Percentiles rank a stretch among this genome's conserved stretches.
phyloP scores from a whole-genome alignment of 78 protist species.

The Cavenderia fasciculata region DNA sequence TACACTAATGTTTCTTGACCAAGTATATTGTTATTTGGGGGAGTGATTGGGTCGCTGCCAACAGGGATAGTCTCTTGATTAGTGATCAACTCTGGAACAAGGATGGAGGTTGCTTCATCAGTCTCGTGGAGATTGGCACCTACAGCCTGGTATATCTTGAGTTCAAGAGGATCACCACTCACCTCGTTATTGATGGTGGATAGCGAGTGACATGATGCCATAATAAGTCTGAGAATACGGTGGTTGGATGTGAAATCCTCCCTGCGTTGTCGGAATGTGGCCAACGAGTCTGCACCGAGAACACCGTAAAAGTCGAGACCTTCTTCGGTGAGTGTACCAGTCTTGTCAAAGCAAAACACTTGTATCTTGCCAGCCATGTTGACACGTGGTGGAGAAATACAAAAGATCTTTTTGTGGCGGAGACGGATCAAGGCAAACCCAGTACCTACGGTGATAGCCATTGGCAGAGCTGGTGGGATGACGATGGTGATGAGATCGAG shows the following conservation, averaged over 20 bases:
- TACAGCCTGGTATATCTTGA: slow-evolving; percentile 84
- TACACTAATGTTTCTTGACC: neutral
- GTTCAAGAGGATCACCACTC: slow-evolving; percentile 92
- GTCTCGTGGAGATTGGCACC: slow-evolving; percentile 54
- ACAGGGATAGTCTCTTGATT: too few species aligned
- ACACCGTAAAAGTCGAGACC: slow-evolving; percentile 88
- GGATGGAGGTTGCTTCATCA: neutral
- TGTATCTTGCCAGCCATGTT: slow-evolving; percentile 87
- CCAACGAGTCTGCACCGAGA: neutral
- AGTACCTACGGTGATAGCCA: slow-evolving; percentile 92
- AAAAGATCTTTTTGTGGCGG: slow-evolving; percentile 70
- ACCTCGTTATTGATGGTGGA: slow-evolving; percentile 45
- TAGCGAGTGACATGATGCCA: slow-evolving; percentile 89
- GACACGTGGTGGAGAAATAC: slow-evolving; percentile 87
- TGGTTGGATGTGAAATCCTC: too few species aligned
- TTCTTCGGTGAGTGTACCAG: slow-evolving; percentile 97
- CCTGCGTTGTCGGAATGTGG: too few species aligned
- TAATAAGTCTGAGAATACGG: neutral
- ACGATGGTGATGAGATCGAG: slow-evolving; percentile 92
- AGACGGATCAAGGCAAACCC: slow-evolving; percentile 84
- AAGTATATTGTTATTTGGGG: too few species aligned
- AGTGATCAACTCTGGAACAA: neutral
- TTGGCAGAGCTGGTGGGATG: slow-evolving; percentile 93
- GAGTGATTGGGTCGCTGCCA: too few species aligned
- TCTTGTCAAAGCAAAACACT: slow-evolving; percentile 92